phyloP scores from a whole-genome alignment of 176 grass and related monocot genomes.

The Saccharum spontaneum region DNA sequence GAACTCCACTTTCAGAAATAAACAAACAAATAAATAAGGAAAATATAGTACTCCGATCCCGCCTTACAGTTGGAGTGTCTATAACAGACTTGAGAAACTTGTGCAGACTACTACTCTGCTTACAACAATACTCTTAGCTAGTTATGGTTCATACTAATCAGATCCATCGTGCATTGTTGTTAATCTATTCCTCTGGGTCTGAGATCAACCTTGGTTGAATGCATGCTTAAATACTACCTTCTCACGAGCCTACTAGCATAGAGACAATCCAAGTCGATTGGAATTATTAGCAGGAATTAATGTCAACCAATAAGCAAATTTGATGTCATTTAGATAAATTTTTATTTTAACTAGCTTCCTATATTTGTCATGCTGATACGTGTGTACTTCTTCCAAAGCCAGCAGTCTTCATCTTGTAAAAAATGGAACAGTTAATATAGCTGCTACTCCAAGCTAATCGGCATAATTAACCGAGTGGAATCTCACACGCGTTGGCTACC shows the following conservation, averaged over 20 bases:
- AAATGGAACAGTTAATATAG: neutral
- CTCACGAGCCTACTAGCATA: neutral
- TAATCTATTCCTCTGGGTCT: neutral
- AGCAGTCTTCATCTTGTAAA: neutral
- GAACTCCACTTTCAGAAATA: constrained; percentile 34
- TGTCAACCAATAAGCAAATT: neutral
- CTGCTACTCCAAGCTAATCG: constrained; percentile 7
- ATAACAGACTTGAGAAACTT: neutral
- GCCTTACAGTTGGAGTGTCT: neutral
- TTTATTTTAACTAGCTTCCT: neutral
- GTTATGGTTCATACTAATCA: neutral
- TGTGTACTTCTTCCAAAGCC: neutral
- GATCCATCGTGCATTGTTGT: neutral
- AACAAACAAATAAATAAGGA: neutral
- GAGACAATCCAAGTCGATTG: neutral
- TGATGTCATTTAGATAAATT: neutral
- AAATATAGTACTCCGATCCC: neutral
- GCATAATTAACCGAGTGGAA: constrained; percentile 22
- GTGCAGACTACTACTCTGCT: neutral
- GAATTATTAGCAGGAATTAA: neutral
- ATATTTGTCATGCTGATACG: no score
- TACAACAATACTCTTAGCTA: neutral
- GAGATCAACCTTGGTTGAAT: neutral
- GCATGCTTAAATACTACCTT: neutral
- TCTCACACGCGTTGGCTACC: neutral